A percentile compares a stretch with the other conserved stretches of the same genome.
Conservation (phyloP, 352 stramenopile genomes). For the Thalassiosira exigua region DNA sequence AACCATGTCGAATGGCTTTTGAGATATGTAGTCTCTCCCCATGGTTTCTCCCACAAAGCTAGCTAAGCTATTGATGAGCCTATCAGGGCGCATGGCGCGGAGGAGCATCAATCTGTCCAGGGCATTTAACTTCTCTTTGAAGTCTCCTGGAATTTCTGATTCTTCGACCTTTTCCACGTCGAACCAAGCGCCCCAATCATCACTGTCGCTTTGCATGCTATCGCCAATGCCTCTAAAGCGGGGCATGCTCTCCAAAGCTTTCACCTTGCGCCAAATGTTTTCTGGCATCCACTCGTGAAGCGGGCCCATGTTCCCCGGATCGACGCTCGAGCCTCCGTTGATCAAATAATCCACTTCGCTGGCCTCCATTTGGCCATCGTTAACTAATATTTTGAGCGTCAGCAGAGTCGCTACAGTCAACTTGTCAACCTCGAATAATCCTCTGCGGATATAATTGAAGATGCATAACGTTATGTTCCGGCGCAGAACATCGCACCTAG, state of each 20-base stretch:
- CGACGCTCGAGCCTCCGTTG: constrained; percentile 88
- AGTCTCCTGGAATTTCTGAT: constrained; percentile 94
- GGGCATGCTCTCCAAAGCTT: constrained; percentile 90
- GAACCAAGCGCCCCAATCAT: constrained; percentile 97
- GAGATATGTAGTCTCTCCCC: constrained; percentile 92
- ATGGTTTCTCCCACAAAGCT: constrained; percentile 93
- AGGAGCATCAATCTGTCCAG: constrained; percentile 95
- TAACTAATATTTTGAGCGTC: constrained; percentile 94
- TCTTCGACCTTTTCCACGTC: constrained; percentile 93
- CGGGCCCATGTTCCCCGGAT: constrained; percentile 81
- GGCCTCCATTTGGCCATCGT: constrained; percentile 91
- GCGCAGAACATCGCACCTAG: constrained; percentile 90
- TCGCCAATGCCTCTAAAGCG: constrained; percentile 92
- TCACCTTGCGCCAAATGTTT: constrained; percentile 91
- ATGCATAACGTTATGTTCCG: constrained; percentile 93
- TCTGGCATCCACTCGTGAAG: constrained; percentile 91
- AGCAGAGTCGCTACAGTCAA: constrained; percentile 95
- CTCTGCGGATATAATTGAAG: constrained; percentile 94
- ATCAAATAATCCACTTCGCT: constrained; percentile 96
- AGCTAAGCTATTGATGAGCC: constrained; percentile 91
- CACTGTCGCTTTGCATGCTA: constrained; percentile 94
- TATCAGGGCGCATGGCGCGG: constrained; percentile 90
- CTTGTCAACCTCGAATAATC: constrained; percentile 95
- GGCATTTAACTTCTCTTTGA: constrained; percentile 94
- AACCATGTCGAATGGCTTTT: constrained; percentile 94